These are phyloP conservation scores for Ceratocystis huliohia DNA, from an alignment of 2,329 filamentous ascomycete genomes.

Conservation along the genomic window DNA sequence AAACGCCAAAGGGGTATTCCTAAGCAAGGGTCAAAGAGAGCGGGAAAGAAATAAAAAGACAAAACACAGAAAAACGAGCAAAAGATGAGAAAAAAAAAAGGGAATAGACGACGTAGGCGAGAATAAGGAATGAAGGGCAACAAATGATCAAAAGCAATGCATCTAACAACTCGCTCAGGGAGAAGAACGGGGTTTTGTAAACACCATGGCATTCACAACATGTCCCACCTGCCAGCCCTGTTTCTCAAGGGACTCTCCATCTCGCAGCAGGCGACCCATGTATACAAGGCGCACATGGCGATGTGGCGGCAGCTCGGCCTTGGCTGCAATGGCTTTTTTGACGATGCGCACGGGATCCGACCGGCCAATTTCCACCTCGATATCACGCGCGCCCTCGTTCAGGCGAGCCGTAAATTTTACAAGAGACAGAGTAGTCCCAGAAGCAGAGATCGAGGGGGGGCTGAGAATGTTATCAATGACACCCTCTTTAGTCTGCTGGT, in stretches of 20 bases:
- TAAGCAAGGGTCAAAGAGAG: not conserved
- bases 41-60: not conserved
- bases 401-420: constrained; percentile 39
- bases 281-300: constrained; percentile 62
- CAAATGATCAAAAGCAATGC: not conserved
- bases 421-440: not conserved
- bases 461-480: not conserved
- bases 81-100: not conserved
- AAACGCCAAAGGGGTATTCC: constrained; percentile 4
- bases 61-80: not conserved
- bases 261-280: constrained; percentile 66
- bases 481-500: not conserved
- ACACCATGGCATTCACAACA: constrained; percentile 65
- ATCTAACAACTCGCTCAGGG: not conserved
- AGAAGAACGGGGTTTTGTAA: constrained; percentile 24
- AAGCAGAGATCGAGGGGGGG: not conserved
- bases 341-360: constrained; percentile 53
- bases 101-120: not conserved
- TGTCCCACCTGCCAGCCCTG: constrained; percentile 68
- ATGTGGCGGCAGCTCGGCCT: constrained; percentile 47
- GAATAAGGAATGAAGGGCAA: not conserved
- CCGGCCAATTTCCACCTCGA: constrained; percentile 44
- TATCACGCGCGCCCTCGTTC: constrained; percentile 54
- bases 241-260: constrained; percentile 48
- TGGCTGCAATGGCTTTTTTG: constrained; percentile 45